Conservation (phyloP, 2,329 filamentous ascomycete genomes). For the Colletotrichum graminicola region DNA sequence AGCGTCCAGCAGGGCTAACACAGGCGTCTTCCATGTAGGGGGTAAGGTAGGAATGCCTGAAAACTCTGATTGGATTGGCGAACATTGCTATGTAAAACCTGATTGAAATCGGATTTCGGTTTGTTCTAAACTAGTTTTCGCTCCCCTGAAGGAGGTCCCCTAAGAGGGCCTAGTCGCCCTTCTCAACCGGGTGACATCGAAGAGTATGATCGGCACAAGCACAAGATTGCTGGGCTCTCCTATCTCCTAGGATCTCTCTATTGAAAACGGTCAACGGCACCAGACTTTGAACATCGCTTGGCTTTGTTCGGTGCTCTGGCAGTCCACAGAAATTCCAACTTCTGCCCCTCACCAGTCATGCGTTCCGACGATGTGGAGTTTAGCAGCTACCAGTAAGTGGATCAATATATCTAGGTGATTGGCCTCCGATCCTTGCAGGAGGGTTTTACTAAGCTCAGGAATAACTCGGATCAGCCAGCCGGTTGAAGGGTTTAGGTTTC, state of each 20-base stretch:
- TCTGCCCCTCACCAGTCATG: slow-evolving; percentile 1
- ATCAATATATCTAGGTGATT: neutral
- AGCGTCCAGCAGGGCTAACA: neutral
- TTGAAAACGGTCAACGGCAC: neutral
- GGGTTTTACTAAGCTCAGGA: neutral
- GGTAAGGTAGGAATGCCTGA: neutral
- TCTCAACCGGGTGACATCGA: neutral
- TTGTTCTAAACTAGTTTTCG: neutral
- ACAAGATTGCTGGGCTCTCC: neutral
- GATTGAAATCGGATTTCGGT: neutral
- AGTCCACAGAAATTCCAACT: neutral
- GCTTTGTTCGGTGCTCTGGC: neutral
- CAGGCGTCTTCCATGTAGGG: neutral
- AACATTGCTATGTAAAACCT: neutral
- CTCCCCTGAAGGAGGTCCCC: neutral
- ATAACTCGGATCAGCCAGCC: neutral
- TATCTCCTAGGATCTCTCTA: neutral
- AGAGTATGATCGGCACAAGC: neutral
- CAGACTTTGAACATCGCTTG: neutral
- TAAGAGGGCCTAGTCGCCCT: too few relatives aligned
- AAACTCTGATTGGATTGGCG: neutral
- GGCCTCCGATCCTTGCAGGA: neutral
- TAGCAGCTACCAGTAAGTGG: neutral
- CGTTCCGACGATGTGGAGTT: neutral
- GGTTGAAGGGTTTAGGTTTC: neutral